A percentile compares a stretch with the other conserved stretches of the same genome.
These are phyloP conservation scores for Sclerotinia glacialis DNA, from an alignment of 2,329 filamentous ascomycete species.

Conservation along the genomic window DNA sequence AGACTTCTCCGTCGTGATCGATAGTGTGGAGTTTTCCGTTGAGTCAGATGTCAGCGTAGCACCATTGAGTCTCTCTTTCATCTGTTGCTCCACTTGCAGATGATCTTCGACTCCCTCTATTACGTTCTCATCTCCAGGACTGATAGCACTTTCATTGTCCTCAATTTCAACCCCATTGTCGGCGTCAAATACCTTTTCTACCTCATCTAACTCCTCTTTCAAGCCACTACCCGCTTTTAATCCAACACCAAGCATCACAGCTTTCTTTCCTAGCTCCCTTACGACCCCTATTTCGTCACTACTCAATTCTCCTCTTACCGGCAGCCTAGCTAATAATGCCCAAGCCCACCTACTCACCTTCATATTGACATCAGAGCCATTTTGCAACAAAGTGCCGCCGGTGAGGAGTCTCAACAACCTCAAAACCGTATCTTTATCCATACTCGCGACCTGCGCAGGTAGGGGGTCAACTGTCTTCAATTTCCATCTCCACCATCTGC, in stretches of 20 bases:
- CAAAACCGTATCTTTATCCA: conserved; percentile 65
- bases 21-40: background rate
- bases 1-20: background rate
- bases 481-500: conserved; percentile 53
- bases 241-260: conserved; percentile 51
- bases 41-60: background rate
- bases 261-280: conserved; percentile 75
- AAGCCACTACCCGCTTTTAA: conserved; percentile 39
- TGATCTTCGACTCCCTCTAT: background rate
- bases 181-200: conserved; percentile 49
- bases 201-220: conserved; percentile 46
- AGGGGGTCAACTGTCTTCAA: conserved; percentile 54
- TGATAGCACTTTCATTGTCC: conserved; percentile 36
- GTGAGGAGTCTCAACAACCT: conserved; percentile 65
- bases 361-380: conserved; percentile 58
- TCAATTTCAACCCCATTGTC: conserved; percentile 42
- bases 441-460: conserved; percentile 58
- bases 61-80: background rate
- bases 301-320: conserved; percentile 70
- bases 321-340: conserved; percentile 73
- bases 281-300: conserved; percentile 73
- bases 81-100: background rate
- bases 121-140: conserved; percentile 5
- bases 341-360: conserved; percentile 81
- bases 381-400: conserved; percentile 55